A percentile compares a stretch with the other conserved stretches of the same genome.
phyloP scores from a whole-genome alignment of 2,329 filamentous ascomycete species.

The Ceratocystis albifundus region DNA sequence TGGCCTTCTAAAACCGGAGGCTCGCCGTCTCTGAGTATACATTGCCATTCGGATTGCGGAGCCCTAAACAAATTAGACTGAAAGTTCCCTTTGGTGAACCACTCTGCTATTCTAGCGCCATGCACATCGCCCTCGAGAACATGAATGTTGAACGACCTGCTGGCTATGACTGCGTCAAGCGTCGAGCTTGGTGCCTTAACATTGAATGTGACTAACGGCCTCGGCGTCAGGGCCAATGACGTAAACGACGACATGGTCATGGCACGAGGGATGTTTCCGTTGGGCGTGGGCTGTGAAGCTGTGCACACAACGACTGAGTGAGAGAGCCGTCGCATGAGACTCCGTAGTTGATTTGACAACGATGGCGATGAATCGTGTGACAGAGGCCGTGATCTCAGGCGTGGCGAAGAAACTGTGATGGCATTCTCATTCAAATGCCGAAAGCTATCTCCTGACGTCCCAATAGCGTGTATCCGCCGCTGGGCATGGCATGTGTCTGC shows the following conservation, averaged over 20 bases:
- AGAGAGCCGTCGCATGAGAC: slow-evolving; percentile 43
- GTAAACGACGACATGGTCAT: slow-evolving; percentile 53
- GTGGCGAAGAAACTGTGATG: background rate
- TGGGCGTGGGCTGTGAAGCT: slow-evolving; percentile 29
- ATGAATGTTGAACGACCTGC: slow-evolving; percentile 43
- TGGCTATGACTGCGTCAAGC: slow-evolving; percentile 38
- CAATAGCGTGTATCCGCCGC: background rate
- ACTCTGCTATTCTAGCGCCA: slow-evolving; percentile 41
- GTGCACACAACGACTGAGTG: slow-evolving; percentile 48
- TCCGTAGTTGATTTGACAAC: slow-evolving; percentile 39
- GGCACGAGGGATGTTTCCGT: slow-evolving; percentile 32
- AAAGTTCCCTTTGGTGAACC: slow-evolving; percentile 41
- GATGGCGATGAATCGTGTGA: slow-evolving; percentile 7
- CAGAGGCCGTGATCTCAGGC: background rate
- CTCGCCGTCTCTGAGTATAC: slow-evolving; percentile 12
- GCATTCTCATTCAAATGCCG: background rate
- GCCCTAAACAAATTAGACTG: slow-evolving; percentile 32
- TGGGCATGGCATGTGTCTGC: background rate
- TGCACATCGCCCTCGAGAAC: slow-evolving; percentile 38
- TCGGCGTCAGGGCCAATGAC: slow-evolving; percentile 41
- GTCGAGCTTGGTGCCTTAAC: slow-evolving; percentile 46
- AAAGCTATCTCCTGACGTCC: background rate
- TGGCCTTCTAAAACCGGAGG: slow-evolving; percentile 38
- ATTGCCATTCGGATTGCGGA: slow-evolving; percentile 23
- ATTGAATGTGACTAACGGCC: slow-evolving; percentile 43